These are phyloP conservation scores for Xanthoconium purpureum DNA, from an alignment of 768 basidiomycete genomes.

Conservation along the genomic window DNA sequence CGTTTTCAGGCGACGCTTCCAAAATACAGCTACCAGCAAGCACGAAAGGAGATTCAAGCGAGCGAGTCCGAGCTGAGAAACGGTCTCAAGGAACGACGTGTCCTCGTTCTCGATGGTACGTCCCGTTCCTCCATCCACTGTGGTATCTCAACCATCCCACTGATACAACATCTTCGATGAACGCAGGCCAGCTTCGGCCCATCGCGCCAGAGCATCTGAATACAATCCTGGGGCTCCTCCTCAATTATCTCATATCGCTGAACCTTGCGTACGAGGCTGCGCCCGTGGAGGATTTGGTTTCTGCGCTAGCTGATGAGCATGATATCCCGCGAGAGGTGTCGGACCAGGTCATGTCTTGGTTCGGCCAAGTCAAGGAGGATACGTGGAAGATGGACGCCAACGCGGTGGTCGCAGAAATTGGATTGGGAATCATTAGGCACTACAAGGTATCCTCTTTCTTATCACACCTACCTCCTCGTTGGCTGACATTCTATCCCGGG, in stretches of 20 bases:
- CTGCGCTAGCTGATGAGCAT: slow-evolving; percentile 66
- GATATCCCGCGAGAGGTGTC: slow-evolving; percentile 62
- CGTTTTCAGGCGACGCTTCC: slow-evolving; percentile 35
- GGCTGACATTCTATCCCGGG: not conserved
- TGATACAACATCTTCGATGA: not conserved
- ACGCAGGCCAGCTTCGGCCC: slow-evolving; percentile 66
- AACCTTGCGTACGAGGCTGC: slow-evolving; percentile 51
- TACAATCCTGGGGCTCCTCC: slow-evolving; percentile 68
- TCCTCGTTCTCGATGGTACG: slow-evolving; percentile 70
- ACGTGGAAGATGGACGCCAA: slow-evolving; percentile 66
- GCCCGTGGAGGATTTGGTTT: slow-evolving; percentile 55
- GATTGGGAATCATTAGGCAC: slow-evolving; percentile 66
- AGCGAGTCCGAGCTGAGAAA: slow-evolving; percentile 69
- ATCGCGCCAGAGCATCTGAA: slow-evolving; percentile 65
- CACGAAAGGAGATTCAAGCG: slow-evolving; percentile 69
- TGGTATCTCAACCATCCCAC: not conserved
- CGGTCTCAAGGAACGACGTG: slow-evolving; percentile 64
- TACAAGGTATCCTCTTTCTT: slow-evolving; percentile 43
- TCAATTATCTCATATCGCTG: slow-evolving; percentile 69
- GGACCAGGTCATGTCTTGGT: slow-evolving; percentile 77
- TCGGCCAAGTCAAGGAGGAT: slow-evolving; percentile 56
- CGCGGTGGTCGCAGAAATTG: slow-evolving; percentile 69
- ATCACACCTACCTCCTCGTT: not conserved
- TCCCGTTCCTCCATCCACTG: not conserved
- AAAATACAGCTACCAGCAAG: slow-evolving; percentile 54